Base-by-base conservation (phyloP, 345 rosid species). In the Cardamine resedifolia region DNA sequence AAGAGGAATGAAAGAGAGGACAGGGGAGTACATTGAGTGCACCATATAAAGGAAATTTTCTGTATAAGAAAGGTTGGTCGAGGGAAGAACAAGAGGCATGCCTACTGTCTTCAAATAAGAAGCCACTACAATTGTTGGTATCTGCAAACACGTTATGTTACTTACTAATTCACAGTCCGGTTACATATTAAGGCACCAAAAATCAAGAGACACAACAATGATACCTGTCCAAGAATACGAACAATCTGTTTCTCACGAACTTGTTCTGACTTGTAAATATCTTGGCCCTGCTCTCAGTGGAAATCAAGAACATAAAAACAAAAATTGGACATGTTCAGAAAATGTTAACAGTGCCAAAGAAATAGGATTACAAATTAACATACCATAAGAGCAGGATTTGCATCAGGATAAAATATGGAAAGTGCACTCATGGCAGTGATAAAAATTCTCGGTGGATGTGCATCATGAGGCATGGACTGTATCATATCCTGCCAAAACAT, bases 181-280 rank as follows among this genome's bases (percentile, higher is more conserved):
- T 50, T 49, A 18, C 16, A 44, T 16, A 52, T 30, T 8, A 49
- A 31, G 18, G 49, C 43, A 41, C 41, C 31, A 72, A 64, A 61
- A n/a, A n/a, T 52, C 62, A 58, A 23, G 0, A 38, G 15, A 49
- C 53, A 44, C 11, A 65, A 68, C 52, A 53, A 80, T 47, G n/a
- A n/a, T n/a, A 93, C 96, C 97, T 93, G 86, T 61, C 96, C 97
- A 74, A 94, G 84, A 75, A 90, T 78, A 43, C 92, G 94, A 33
- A 90, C 87, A 70, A 93, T 89, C 81, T 93, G 98, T 77, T 90
- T 89, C 70, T 89, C 98, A 60, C 96, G 82, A 69, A 87, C 83
- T 85, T 87, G 90, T 70, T 84, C 86, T 7, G 92, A 93, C 63
- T 82, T 80, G 85, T 90, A 93, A 52, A 90, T 45, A 79, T 86